phyloP scores from a whole-genome alignment of 306 rosid genomes.

The Canavalia gladiata region DNA sequence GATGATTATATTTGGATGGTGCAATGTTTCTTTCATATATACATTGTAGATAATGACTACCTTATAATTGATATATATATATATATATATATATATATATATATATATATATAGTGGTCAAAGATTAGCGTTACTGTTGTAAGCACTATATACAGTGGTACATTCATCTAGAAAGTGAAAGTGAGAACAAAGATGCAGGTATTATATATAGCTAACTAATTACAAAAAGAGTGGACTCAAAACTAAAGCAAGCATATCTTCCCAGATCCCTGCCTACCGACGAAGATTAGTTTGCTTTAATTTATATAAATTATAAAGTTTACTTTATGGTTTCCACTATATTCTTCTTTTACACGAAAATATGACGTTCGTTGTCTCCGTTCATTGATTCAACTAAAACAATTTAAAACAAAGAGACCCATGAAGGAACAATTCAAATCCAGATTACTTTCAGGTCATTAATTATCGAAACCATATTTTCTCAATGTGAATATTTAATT shows the following conservation, averaged over 20 bases:
- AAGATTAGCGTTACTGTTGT: conserved; percentile 42
- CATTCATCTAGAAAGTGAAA: conserved; percentile 32
- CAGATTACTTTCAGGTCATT: neutral
- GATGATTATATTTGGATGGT: conserved; percentile 29
- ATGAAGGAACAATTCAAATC: neutral
- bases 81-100: neutral
- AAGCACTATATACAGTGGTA: conserved; percentile 50
- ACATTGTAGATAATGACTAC: conserved; percentile 28
- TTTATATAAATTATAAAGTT: conserved; percentile 24
- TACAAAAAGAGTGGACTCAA: conserved; percentile 47
- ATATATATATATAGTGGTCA: conserved; percentile 44
- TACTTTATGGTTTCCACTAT: conserved; percentile 43
- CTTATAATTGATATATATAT: too few relatives aligned
- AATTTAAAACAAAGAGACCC: conserved; percentile 19
- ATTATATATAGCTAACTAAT: conserved; percentile 50
- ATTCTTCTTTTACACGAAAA: conserved; percentile 19
- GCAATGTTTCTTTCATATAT: conserved; percentile 37
- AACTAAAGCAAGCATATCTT: conserved; percentile 52
- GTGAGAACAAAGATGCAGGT: conserved; percentile 55
- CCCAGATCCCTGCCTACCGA: conserved; percentile 57
- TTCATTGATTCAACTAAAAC: conserved; percentile 41
- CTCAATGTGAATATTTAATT: neutral
- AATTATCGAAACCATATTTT: neutral
- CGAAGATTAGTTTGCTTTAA: conserved; percentile 46
- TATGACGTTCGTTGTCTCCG: conserved; percentile 43